Base-by-base conservation (phyloP, 345 rosid species). In the Gossypium australe region DNA sequence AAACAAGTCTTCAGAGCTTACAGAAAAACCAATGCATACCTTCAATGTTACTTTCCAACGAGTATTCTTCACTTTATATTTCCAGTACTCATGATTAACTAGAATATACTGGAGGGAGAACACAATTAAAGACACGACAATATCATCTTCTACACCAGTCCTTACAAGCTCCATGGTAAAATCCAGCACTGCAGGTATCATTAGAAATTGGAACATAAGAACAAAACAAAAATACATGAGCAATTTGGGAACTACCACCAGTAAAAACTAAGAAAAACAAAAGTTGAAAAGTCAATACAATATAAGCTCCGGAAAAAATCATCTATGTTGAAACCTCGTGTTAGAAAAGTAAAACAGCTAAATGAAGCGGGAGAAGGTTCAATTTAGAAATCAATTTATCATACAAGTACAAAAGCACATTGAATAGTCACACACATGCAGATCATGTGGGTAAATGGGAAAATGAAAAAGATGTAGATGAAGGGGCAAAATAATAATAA, bases 11-110 rank as follows among this genome's bases (percentile, higher is more conserved):
- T 24, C 75, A 64, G 51, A 75, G 62, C 62, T 12, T 10, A 60
- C 20, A n/a, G 59, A 17, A 47, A 70, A 3, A 53, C 24, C 9
- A 49, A 60, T 38, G 27, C 62, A 51, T 66, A 92, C 98, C 95
- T 92, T 92, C 67, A 87, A 65, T 81, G 97, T 91, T 80, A 89
- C 86, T 79, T 81, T 85, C 98, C 97, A 91, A 64, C 95, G 92
- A 80, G 80, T 82, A 75, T 80, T 79, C 75, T 83, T 87, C 80
- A 78, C 84, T 84, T 87, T 90, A 82, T 90, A 92, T 81, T 90
- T 89, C 97, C 95, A 91, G 79, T 72, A 85, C 77, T 86, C 97
- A 80, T 94, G 97, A 80, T 85, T 89, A 71, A 85, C 93, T 71
- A 94, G 85, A 84, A 92, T 83, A 81, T 91, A 89, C 81, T 91